A percentile compares a stretch with the other conserved stretches of the same genome.
These are phyloP conservation scores for Phytophthora sp. DNA, from an alignment of 352 stramenopile species.

Conservation along the genomic window DNA sequence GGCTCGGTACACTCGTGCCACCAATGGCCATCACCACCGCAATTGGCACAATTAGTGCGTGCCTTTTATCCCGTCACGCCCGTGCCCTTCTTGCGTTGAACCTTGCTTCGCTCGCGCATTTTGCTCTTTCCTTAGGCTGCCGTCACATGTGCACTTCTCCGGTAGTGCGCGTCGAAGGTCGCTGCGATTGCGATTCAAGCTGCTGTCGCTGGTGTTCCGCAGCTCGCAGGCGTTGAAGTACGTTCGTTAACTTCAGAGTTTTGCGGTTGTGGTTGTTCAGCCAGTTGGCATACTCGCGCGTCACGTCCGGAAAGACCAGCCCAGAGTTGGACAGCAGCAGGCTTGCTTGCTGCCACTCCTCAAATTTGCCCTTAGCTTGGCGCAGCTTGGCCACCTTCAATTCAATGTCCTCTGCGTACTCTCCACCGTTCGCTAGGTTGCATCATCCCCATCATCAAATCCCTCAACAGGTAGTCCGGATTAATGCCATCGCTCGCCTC, in stretches of 20 bases:
- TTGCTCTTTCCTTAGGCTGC: no score
- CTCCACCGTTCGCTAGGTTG: neutral
- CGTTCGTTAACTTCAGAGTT: neutral
- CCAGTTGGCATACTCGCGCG: constrained; percentile 3
- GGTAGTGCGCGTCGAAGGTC: no score
- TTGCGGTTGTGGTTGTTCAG: constrained; percentile 7
- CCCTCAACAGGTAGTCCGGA: constrained; percentile 2
- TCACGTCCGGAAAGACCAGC: neutral
- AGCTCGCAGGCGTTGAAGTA: constrained; percentile 3
- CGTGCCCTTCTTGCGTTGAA: no score
- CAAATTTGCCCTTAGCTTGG: constrained; percentile 4
- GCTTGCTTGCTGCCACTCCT: constrained; percentile 8
- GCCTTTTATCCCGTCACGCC: no score
- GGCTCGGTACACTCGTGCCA: no score
- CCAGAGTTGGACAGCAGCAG: constrained; percentile 8
- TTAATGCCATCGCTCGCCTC: no score
- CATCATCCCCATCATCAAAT: neutral
- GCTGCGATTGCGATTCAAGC: neutral
- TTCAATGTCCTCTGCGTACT: neutral
- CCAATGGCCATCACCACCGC: no score
- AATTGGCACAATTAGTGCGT: no score
- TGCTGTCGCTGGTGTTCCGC: constrained; percentile 3
- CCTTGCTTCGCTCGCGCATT: no score
- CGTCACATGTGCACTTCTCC: no score
- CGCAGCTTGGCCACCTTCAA: neutral